Percentiles rank a stretch among this genome's conserved stretches.
phyloP scores from a whole-genome alignment of 345 rosid genomes.

The Arabidopsis arenosa region DNA sequence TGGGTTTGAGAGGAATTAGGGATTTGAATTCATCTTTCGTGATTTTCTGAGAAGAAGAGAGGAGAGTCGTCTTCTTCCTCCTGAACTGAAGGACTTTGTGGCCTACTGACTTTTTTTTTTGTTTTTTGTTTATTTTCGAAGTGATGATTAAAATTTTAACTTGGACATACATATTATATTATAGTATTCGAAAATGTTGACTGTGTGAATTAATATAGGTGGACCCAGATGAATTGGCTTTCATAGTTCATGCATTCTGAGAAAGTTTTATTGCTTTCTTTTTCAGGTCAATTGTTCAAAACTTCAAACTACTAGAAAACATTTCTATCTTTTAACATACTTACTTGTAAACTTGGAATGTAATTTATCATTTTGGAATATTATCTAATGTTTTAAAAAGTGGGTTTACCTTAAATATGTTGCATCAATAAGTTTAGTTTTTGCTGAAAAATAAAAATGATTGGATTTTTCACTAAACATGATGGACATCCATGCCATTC shows the following conservation, averaged over 20 bases:
- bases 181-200: conserved; percentile 24
- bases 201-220: conserved; percentile 6
- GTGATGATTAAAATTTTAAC: not conserved
- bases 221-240: conserved; percentile 26
- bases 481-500: not conserved
- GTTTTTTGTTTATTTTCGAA: not conserved
- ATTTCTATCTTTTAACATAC: not conserved
- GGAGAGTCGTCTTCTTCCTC: conserved; percentile 40
- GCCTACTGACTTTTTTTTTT: conserved; percentile 32
- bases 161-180: too few species aligned
- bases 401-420: not conserved
- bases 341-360: not conserved
- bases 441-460: not conserved
- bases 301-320: not conserved
- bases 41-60: not conserved
- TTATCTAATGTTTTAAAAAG: not conserved
- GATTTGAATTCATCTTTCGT: conserved; percentile 26
- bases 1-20: conserved; percentile 6
- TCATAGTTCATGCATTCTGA: conserved; percentile 12
- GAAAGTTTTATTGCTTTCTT: not conserved
- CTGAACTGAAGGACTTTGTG: conserved; percentile 39
- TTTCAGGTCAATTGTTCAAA: conserved; percentile 30
- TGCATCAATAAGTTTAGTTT: not conserved
- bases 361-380: not conserved
- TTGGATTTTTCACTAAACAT: not conserved